phyloP scores from a whole-genome alignment of 305 asterid genomes.

The Striga hermonthica region DNA sequence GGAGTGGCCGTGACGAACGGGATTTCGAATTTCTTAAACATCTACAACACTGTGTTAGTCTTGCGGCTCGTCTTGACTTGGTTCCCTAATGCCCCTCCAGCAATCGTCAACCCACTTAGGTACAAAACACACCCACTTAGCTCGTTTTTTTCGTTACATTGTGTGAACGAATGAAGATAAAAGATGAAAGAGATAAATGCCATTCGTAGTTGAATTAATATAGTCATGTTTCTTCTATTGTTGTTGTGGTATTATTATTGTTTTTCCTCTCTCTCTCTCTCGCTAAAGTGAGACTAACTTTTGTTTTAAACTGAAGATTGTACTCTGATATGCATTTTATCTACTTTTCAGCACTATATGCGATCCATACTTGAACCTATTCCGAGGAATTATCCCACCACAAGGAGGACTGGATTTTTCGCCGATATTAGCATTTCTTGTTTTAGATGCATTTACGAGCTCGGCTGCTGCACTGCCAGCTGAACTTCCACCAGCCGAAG shows the following conservation, averaged over 20 bases:
- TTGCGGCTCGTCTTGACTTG: conserved; percentile 86
- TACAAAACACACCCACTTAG: conserved; percentile 29
- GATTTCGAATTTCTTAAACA: conserved; percentile 68
- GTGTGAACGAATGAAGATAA: not conserved
- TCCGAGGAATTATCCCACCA: conserved; percentile 93
- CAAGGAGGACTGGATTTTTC: conserved; percentile 95
- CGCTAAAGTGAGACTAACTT: too few relatives aligned
- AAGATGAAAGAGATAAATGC: not conserved
- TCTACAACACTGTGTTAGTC: conserved; percentile 73
- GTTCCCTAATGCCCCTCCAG: conserved; percentile 94
- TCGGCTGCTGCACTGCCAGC: conserved; percentile 91
- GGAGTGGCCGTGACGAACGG: conserved; percentile 77
- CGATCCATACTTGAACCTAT: conserved; percentile 91
- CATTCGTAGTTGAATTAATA: too few relatives aligned
- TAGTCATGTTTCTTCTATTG: too few relatives aligned
- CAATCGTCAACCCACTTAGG: conserved; percentile 89
- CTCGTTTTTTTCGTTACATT: not conserved
- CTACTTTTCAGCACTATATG: conserved; percentile 74
- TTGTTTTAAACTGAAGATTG: not conserved
- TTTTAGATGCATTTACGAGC: conserved; percentile 70
- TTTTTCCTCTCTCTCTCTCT: too few relatives aligned
- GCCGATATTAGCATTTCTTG: conserved; percentile 78
- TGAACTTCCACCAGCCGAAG: conserved; percentile 65
- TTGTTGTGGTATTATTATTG: too few relatives aligned
- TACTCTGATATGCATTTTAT: not conserved